Evolutionary conservation across 805 yeast genomes (phyloP).

Genomic region (Candida arabinofermentans): DNA sequence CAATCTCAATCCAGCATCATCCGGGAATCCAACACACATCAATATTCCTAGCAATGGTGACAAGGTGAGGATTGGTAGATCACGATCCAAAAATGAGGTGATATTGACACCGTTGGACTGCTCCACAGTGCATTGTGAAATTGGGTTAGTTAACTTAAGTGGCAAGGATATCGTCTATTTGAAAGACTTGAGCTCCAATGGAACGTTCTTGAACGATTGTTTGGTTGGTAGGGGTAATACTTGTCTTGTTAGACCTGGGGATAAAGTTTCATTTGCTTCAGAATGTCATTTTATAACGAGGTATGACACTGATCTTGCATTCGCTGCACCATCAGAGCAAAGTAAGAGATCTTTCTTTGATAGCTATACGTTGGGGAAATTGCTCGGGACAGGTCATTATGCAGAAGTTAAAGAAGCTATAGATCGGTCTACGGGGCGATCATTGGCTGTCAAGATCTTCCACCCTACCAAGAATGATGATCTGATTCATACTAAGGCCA

Average conservation of each 20-base stretch:
- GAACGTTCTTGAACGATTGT: slow-evolving; percentile 61
- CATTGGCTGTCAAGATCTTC: slow-evolving; percentile 73
- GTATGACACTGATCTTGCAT: slow-evolving; percentile 6
- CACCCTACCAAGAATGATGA: slow-evolving; percentile 34
- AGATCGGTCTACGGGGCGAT: slow-evolving; percentile 51
- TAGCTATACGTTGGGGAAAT: slow-evolving; percentile 50
- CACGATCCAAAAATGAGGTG: slow-evolving; percentile 46
- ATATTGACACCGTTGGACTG: slow-evolving; percentile 45
- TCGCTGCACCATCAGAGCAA: too few species aligned
- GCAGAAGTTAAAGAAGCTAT: slow-evolving; percentile 75
- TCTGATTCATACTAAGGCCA: slow-evolving; percentile 23
- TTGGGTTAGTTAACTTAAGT: slow-evolving; percentile 39
- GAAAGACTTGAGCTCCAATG: slow-evolving; percentile 60
- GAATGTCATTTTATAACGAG: slow-evolving; percentile 28
- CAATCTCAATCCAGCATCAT: not conserved
- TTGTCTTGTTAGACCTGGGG: slow-evolving; percentile 57
- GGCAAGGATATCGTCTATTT: slow-evolving; percentile 39
- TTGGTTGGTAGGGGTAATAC: slow-evolving; percentile 46
- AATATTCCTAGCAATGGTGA: slow-evolving; percentile 11
- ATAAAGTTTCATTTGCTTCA: slow-evolving; percentile 50
- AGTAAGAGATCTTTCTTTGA: slow-evolving; percentile 47
- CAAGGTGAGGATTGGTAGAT: slow-evolving; percentile 24
- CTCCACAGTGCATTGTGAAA: slow-evolving; percentile 60
- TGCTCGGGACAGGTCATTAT: slow-evolving; percentile 74
- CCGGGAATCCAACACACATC: slow-evolving; percentile 4